A percentile compares a stretch with the other conserved stretches of the same genome.
These are phyloP conservation scores for Xylaria telfairii DNA, from an alignment of 495 filamentous ascomycete species.

Conservation along the genomic window DNA sequence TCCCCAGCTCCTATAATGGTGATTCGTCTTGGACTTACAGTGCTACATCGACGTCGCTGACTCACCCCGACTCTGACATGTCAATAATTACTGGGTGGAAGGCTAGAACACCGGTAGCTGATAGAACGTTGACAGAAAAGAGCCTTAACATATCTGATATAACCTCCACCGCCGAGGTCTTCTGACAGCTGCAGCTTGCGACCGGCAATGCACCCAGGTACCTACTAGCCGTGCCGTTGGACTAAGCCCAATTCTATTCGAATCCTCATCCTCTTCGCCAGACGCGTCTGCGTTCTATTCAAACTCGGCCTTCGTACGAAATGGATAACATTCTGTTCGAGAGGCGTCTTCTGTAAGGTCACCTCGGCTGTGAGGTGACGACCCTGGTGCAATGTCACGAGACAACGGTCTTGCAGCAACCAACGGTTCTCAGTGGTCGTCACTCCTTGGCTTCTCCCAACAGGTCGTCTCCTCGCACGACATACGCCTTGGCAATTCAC, in stretches of 20 bases:
- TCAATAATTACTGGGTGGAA: not conserved
- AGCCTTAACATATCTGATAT: slow-evolving; percentile 21
- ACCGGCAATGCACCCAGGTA: slow-evolving; percentile 9
- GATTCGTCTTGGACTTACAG: not conserved
- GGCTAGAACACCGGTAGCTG: slow-evolving; percentile 1
- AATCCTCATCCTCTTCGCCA: slow-evolving; percentile 3
- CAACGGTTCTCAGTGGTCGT: not conserved
- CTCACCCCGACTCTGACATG: not conserved
- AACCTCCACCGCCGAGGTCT: slow-evolving; percentile 18
- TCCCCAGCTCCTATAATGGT: not conserved
- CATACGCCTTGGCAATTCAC: slow-evolving; percentile 14
- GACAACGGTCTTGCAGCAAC: not conserved
- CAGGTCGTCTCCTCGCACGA: not conserved
- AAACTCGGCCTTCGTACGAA: not conserved
- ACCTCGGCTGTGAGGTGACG: not conserved
- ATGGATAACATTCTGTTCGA: not conserved
- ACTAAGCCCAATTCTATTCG: not conserved
- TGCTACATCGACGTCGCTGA: not conserved
- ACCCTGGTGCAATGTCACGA: not conserved
- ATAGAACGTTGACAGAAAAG: not conserved
- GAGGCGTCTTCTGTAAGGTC: not conserved
- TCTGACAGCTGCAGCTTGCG: slow-evolving; percentile 22
- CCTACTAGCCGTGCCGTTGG: slow-evolving; percentile 3
- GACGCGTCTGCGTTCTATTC: not conserved
- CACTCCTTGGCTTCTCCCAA: slow-evolving; percentile 11